phyloP scores from a whole-genome alignment of 2,329 filamentous ascomycete species.

The Hyphodiscus sp. region DNA sequence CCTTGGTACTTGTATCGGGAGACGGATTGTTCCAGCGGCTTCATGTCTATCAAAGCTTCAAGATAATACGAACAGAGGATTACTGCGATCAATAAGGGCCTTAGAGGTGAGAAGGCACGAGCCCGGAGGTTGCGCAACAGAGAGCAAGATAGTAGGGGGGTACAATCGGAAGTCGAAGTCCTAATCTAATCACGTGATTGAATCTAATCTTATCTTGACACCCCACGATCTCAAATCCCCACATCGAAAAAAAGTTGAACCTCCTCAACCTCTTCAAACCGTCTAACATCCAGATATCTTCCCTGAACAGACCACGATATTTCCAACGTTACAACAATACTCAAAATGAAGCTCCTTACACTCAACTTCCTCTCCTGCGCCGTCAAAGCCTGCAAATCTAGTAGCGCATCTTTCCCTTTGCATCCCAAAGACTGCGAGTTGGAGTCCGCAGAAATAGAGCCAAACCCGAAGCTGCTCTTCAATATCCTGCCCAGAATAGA shows the following conservation, averaged over 20 bases:
- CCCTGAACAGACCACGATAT: not conserved
- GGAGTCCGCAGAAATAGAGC: constrained; percentile 72
- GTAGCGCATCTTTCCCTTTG: constrained; percentile 74
- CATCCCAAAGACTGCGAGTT: constrained; percentile 91
- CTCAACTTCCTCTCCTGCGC: constrained; percentile 97
- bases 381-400: constrained; percentile 86
- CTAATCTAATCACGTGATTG: not conserved
- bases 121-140: too few species aligned
- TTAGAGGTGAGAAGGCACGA: too few species aligned
- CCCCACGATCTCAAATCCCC: not conserved
- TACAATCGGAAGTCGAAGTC: not conserved
- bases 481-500: constrained; percentile 85
- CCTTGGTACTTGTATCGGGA: too few species aligned
- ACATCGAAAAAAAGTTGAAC: not conserved
- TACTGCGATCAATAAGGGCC: too few species aligned
- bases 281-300: not conserved
- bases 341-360: constrained; percentile 82
- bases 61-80: too few species aligned
- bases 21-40: too few species aligned
- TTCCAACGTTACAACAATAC: not conserved
- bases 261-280: not conserved
- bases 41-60: too few species aligned
- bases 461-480: constrained; percentile 72
- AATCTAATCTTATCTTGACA: not conserved
- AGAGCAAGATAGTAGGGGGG: too few species aligned